phyloP scores from a whole-genome alignment of 106 monocot species.

The Dendrobium chrysotoxum region DNA sequence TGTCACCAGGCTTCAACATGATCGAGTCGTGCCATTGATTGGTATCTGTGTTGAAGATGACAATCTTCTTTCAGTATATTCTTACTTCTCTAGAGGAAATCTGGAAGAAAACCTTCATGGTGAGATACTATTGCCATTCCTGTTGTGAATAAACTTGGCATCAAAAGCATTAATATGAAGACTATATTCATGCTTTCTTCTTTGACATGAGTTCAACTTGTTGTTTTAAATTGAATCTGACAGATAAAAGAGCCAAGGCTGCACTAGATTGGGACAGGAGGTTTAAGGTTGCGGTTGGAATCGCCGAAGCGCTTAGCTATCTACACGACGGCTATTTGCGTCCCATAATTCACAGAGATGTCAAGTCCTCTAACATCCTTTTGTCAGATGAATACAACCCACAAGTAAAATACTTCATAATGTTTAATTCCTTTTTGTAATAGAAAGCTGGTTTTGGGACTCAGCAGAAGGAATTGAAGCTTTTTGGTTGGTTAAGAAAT shows the following conservation, averaged over 20 bases:
- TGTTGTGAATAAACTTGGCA: neutral
- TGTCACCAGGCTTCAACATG: slow-evolving; percentile 57
- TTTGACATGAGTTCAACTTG: neutral
- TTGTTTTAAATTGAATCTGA: neutral
- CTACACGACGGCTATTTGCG: slow-evolving; percentile 37
- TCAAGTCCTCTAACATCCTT: slow-evolving; percentile 95
- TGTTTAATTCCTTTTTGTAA: neutral
- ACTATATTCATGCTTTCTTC: neutral
- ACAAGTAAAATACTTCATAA: slow-evolving; percentile 28
- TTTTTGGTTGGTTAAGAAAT: too few species aligned
- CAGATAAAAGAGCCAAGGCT: slow-evolving; percentile 39
- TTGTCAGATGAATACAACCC: slow-evolving; percentile 62
- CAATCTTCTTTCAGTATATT: slow-evolving; percentile 57
- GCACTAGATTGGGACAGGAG: slow-evolving; percentile 62
- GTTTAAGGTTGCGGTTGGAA: slow-evolving; percentile 61
- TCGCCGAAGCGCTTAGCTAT: slow-evolving; percentile 67
- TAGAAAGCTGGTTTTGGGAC: neutral
- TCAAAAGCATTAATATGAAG: neutral
- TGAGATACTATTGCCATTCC: neutral
- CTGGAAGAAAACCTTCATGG: slow-evolving; percentile 85
- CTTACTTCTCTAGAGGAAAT: slow-evolving; percentile 66
- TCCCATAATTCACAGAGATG: slow-evolving; percentile 80
- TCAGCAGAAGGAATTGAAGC: neutral
- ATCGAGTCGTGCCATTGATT: slow-evolving; percentile 49
- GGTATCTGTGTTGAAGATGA: slow-evolving; percentile 57